Percentiles rank a stretch among this genome's conserved stretches.
Conservation (phyloP, 495 filamentous ascomycete genomes). For the Rostrohypoxylon terebratum region DNA sequence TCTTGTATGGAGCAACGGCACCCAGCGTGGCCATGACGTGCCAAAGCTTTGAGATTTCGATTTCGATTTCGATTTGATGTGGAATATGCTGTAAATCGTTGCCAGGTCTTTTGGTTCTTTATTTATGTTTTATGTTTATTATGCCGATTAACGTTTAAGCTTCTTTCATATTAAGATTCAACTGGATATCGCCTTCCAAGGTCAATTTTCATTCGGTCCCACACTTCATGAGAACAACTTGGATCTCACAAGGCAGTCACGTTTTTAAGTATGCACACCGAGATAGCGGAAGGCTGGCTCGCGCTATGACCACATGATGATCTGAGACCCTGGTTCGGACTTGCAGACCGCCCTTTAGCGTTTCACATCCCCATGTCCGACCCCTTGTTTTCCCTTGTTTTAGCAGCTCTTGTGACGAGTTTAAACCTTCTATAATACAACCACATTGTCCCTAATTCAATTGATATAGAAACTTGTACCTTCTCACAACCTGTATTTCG, state of each 20-base stretch:
- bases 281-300: slow-evolving; percentile 19
- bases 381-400: slow-evolving; percentile 15
- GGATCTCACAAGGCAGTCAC: slow-evolving; percentile 27
- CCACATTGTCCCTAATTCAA: neutral
- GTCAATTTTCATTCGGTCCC: slow-evolving; percentile 1
- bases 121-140: neutral
- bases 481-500: neutral
- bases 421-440: slow-evolving; percentile 14
- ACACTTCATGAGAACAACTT: slow-evolving; percentile 11
- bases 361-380: slow-evolving; percentile 17
- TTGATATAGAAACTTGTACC: neutral
- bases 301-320: slow-evolving; percentile 25
- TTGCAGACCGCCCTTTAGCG: slow-evolving; percentile 30
- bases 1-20: slow-evolving; percentile 20
- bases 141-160: slow-evolving; percentile 9
- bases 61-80: too few relatives aligned
- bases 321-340: slow-evolving; percentile 1
- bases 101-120: neutral
- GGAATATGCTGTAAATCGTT: neutral
- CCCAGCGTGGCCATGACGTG: slow-evolving; percentile 18
- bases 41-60: neutral
- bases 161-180: neutral
- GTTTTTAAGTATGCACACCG: slow-evolving; percentile 33
- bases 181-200: neutral
- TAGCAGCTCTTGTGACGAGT: slow-evolving; percentile 27